phyloP scores from a whole-genome alignment of 2,329 filamentous ascomycete genomes.

The Fusarium pseudocircinatum region DNA sequence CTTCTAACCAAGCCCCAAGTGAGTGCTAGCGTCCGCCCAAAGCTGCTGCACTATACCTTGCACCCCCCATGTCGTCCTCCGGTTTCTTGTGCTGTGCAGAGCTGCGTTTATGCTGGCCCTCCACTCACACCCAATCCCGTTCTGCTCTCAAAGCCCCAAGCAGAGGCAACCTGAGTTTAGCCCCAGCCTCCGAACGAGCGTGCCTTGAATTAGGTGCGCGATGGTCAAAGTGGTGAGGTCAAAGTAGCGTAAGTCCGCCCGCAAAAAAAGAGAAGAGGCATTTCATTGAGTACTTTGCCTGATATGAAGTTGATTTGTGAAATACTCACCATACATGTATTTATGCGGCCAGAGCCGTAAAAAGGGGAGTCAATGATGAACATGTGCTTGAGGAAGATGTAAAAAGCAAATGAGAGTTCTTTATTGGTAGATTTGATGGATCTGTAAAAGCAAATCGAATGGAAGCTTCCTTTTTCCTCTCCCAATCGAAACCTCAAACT shows the following conservation, averaged over 20 bases:
- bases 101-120: conserved; percentile 18
- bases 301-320: background rate
- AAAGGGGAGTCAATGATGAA: background rate
- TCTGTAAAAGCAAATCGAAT: conserved; percentile 26
- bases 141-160: conserved; percentile 26
- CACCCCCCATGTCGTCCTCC: conserved; percentile 35
- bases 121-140: conserved; percentile 34
- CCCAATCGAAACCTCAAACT: background rate
- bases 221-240: conserved; percentile 29
- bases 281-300: background rate
- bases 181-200: conserved; percentile 34
- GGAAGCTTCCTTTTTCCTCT: conserved; percentile 25
- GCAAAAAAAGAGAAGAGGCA: conserved; percentile 1
- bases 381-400: background rate
- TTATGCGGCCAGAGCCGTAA: background rate
- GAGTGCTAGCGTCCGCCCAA: conserved; percentile 24
- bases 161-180: conserved; percentile 27
- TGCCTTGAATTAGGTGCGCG: conserved; percentile 33
- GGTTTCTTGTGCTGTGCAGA: conserved; percentile 18
- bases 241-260: conserved; percentile 23
- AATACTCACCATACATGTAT: background rate
- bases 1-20: conserved; percentile 32
- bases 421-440: conserved; percentile 5
- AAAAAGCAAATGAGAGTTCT: conserved; percentile 5
- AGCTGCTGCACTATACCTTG: conserved; percentile 9